A percentile compares a stretch with the other conserved stretches of the same genome.
These are phyloP conservation scores for Chrysoporthe austroafricana DNA, from an alignment of 2,329 filamentous ascomycete genomes.

Conservation along the genomic window DNA sequence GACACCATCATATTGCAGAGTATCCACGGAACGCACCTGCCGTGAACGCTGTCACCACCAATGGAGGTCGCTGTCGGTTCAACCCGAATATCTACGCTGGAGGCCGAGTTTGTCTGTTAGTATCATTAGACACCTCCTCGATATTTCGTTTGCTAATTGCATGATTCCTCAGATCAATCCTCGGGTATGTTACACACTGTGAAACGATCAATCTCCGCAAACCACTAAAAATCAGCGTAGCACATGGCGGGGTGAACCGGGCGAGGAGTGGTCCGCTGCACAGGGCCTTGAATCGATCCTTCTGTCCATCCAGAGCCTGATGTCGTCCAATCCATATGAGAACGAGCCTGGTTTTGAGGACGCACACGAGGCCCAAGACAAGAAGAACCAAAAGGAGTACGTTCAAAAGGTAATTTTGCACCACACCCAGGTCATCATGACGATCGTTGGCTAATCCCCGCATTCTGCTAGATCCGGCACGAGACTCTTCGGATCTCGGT, in stretches of 20 bases:
- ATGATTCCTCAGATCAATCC: constrained; percentile 68
- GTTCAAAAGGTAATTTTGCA: constrained; percentile 71
- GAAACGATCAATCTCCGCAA: constrained; percentile 24
- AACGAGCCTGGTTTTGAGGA: constrained; percentile 95
- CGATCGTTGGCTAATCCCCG: background rate
- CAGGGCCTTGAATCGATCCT: constrained; percentile 94
- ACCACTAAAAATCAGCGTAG: constrained; percentile 48
- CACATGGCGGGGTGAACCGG: constrained; percentile 88
- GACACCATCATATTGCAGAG: constrained; percentile 54
- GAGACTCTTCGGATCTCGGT: constrained; percentile 87
- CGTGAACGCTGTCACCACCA: constrained; percentile 79
- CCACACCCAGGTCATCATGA: background rate
- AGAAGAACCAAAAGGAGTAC: constrained; percentile 75
- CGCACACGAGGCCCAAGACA: constrained; percentile 68
- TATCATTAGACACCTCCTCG: constrained; percentile 30
- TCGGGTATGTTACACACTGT: constrained; percentile 63
- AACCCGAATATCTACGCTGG: constrained; percentile 95
- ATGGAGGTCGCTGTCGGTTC: constrained; percentile 85
- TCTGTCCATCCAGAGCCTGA: constrained; percentile 93
- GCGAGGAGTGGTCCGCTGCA: constrained; percentile 95
- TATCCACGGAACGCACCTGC: constrained; percentile 74
- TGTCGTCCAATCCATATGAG: constrained; percentile 92
- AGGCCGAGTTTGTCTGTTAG: constrained; percentile 91
- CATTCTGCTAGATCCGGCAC: constrained; percentile 72
- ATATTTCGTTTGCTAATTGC: constrained; percentile 17